These are phyloP conservation scores for Leishmania tarentolae DNA, from an alignment of 208 protist genomes.

Conservation along the genomic window DNA sequence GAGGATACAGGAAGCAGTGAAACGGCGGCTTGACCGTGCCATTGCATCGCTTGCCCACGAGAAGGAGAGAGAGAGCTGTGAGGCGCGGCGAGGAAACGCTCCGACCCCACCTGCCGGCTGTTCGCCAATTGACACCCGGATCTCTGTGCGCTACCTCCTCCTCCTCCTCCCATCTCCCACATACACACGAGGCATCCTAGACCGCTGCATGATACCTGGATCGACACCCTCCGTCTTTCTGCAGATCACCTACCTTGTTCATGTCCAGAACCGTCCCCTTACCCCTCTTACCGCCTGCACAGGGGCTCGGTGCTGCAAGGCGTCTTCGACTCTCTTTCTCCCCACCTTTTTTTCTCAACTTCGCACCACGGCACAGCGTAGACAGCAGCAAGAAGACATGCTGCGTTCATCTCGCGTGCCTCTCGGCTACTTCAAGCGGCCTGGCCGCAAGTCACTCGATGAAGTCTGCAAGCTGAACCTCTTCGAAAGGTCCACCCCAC, in stretches of 20 bases:
- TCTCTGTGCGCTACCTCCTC: neutral
- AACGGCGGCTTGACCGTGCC: neutral
- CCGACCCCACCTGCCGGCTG: neutral
- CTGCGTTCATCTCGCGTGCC: conserved; percentile 30
- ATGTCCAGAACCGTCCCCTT: neutral
- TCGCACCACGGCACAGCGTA: neutral
- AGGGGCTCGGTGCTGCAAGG: neutral
- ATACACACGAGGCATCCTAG: neutral
- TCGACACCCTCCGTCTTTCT: neutral
- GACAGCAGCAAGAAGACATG: conserved; percentile 31
- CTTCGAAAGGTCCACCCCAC: conserved; percentile 72
- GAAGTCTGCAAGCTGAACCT: conserved; percentile 83
- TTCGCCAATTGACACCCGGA: neutral
- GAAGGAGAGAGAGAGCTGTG: neutral
- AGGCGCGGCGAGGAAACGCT: neutral
- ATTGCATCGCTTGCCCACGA: neutral
- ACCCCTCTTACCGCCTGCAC: neutral
- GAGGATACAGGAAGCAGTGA: neutral
- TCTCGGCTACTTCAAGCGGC: conserved; percentile 65
- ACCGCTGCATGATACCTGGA: neutral
- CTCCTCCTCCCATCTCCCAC: neutral
- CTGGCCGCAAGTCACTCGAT: conserved; percentile 88
- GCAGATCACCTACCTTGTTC: neutral
- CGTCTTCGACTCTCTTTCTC: neutral
- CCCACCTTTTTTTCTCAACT: neutral